Evolutionary conservation across 345 rosid species (phyloP), one percentile per base, ranked within the genome.

Genomic region (Laguncularia racemosa): DNA sequence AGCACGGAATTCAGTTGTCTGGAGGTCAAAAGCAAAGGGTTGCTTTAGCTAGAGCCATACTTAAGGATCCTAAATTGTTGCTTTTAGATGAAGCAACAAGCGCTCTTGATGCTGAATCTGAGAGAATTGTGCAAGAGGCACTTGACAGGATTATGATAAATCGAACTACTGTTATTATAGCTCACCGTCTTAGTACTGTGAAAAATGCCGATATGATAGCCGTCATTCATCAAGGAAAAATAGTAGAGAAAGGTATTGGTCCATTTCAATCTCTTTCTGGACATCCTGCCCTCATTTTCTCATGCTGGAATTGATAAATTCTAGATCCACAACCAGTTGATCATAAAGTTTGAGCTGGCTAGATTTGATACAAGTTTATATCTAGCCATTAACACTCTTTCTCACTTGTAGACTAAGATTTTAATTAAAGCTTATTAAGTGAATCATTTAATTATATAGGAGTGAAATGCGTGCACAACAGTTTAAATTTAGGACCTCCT

Each of bases 11-110:
- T 63, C 81, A 73, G 49, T 67, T 80, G 40, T 80, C 84, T 0
- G 84, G 84, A 6, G 84, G 84, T 3, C 84, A 80, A 54, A 80
- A 80, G 65, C 84, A 80, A 63, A 67, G 81, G 53, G 58, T 77
- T 18, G 81, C 81, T 10, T 73, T 77, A 48, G 82, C 78, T 0
- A 73, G 82, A 60, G 82, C 82, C 14, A 73, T 73, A 56, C 61
- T 77, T 10, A 77, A 77, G 55, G 72, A 72, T 49, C 82, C 77
- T 0, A 54, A 74, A 52, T 71, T 78, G 46, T 63, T 78, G 43
- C 82, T 78, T 47, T 62, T 78, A 20, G 82, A 78, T 48, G 82
- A 78, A 63, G 79, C 82, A 12, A 78, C 82, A 0, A 78, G 79
- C 38, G 82, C 82, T 19, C 79, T 78, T 44, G 79, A 78, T 60